Conservation (phyloP, 1,284 basidiomycete genomes). For the Puccinia hordei region DNA sequence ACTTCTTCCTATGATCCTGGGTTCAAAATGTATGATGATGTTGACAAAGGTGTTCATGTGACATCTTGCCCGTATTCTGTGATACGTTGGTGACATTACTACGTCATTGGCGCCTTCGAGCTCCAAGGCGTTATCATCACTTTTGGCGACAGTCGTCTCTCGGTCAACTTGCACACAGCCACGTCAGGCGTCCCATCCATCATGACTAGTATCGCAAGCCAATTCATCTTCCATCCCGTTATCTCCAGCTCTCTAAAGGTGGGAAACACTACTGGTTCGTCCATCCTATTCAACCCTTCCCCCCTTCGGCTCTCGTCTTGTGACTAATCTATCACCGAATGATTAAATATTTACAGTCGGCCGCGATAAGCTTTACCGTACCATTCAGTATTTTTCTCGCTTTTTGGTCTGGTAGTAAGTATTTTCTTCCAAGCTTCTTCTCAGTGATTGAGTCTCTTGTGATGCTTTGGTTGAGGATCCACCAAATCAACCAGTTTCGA, state of each 20-base stretch:
- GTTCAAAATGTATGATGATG: too few species aligned
- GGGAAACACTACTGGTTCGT: constrained; percentile 68
- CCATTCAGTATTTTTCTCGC: constrained; percentile 87
- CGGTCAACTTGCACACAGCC: not conserved
- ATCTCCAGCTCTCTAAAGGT: constrained; percentile 76
- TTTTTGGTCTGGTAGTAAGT: constrained; percentile 76
- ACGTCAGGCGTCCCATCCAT: not conserved
- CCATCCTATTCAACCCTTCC: not conserved
- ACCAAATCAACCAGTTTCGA: constrained; percentile 70
- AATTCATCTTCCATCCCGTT: constrained; percentile 79
- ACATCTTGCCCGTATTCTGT: not conserved
- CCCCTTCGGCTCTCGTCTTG: not conserved
- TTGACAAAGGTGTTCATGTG: not conserved
- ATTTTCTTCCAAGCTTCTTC: not conserved
- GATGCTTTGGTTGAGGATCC: constrained; percentile 66
- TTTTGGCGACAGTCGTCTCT: not conserved
- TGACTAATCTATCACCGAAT: not conserved
- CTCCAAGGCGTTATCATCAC: not conserved
- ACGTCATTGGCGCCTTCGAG: not conserved
- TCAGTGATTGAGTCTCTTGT: not conserved
- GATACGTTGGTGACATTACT: not conserved
- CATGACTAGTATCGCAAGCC: constrained; percentile 64
- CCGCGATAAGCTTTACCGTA: constrained; percentile 75
- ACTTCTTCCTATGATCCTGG: too few species aligned
- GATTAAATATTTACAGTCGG: constrained; percentile 63